Evolutionary conservation across 345 rosid genomes (phyloP), one percentile per base, ranked within the genome.

Genomic region (Hibiscus mutabilis): DNA sequence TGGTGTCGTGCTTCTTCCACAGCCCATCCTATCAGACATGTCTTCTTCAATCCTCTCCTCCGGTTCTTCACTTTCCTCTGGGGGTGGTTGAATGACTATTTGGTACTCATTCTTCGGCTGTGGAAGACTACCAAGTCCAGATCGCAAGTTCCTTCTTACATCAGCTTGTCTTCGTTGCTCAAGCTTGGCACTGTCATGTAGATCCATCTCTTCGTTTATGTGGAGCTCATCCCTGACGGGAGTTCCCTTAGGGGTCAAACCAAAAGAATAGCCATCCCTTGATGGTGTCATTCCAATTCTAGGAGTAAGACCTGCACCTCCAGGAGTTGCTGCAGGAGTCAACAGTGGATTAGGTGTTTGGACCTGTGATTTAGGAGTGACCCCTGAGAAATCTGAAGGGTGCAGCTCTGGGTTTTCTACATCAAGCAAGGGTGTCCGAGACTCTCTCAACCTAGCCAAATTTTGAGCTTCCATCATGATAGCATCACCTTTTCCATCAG

Each of bases 381-480:
- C 97, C 62, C 99, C 99, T 0, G 98, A 89, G 76, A 95, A 95
- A 78, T 95, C 98, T 66, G 99, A 95, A 80, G 97, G 98, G 77
- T 95, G 99, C 84, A 95, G 82, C 70, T 95, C 98, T 53, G 99
- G 99, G 78, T 95, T 95, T 42, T 95, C 96, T 57, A 98, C 99
- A 56, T 98, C 99, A 29, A 95, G 75, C 67, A 95, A 81, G 74
- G 99, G 98, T 60, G 99, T 95, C 80, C 90, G 98, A 44, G 99
- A 95, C 81, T 95, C 98, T 75, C 99, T 86, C 83, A 95, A 67
- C 59, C 99, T 79, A 15, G 96, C 98, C 76, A 95, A 82, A 61
- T 95, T 95, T 82, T 95, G 94, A 66, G 99, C 99, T 83, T 95
- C 99, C 98, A 90, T 92, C 98, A 92, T 89, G 63, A 95, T 84